phyloP scores from a whole-genome alignment of 2,329 filamentous ascomycete genomes.

The Aaosphaeria pasadenensis region DNA sequence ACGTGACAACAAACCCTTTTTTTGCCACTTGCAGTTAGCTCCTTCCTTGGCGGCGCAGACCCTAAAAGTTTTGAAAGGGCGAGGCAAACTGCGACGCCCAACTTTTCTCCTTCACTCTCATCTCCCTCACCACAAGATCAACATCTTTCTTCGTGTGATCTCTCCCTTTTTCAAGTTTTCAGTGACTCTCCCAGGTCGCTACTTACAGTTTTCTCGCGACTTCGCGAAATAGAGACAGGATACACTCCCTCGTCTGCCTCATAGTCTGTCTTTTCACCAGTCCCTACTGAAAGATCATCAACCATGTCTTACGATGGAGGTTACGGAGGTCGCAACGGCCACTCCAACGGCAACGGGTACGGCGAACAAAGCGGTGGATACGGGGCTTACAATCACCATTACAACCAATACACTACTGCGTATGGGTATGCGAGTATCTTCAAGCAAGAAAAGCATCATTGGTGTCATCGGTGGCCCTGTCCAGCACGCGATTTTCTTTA shows the following conservation, averaged over 20 bases:
- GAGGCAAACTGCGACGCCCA: no score
- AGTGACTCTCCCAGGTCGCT: no score
- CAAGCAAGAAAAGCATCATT: constrained; percentile 38
- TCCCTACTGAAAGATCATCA: constrained; percentile 30
- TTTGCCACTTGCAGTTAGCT: no score
- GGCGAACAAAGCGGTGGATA: constrained; percentile 38
- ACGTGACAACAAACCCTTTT: no score
- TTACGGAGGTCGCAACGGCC: constrained; percentile 40
- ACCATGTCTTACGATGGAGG: constrained; percentile 68
- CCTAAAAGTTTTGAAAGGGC: no score
- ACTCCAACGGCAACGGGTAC: constrained; percentile 48
- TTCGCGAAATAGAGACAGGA: neutral
- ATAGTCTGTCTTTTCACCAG: constrained; percentile 25
- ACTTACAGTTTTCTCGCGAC: no score
- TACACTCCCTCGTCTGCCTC: constrained; percentile 18
- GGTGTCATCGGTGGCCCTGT: constrained; percentile 25
- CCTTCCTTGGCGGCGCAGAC: no score
- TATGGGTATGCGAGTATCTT: constrained; percentile 43
- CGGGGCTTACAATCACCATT: constrained; percentile 45
- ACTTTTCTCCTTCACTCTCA: no score
- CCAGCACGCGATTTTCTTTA: constrained; percentile 27
- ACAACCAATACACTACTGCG: constrained; percentile 40
- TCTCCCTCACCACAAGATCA: no score
- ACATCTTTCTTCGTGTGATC: no score
- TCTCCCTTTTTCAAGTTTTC: no score